A percentile compares a stretch with the other conserved stretches of the same genome.
Conservation (phyloP, 805 yeast species). For the Nakazawaea molendinolei region DNA sequence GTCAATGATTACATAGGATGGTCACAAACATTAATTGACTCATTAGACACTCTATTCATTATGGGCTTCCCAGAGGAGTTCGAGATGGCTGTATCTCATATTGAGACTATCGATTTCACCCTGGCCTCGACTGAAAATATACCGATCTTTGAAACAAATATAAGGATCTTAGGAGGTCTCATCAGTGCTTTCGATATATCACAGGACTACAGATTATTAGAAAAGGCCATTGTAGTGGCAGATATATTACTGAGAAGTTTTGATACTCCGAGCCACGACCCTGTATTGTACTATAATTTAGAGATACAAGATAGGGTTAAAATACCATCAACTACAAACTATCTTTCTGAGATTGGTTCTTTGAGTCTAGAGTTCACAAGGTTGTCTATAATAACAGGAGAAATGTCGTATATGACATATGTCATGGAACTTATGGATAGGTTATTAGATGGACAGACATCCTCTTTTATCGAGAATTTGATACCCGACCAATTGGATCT, state of each 20-base stretch:
- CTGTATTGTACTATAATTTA: constrained; percentile 40
- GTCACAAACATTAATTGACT: constrained; percentile 71
- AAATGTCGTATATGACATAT: constrained; percentile 43
- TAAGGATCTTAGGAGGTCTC: constrained; percentile 77
- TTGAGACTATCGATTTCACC: constrained; percentile 34
- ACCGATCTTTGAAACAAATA: constrained; percentile 84
- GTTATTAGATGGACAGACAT: constrained; percentile 21
- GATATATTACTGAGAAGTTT: constrained; percentile 45
- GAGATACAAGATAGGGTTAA: constrained; percentile 17
- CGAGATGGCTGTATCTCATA: constrained; percentile 33
- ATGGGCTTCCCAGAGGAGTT: constrained; percentile 59
- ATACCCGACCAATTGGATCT: constrained; percentile 39
- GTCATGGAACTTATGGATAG: constrained; percentile 16
- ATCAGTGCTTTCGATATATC: constrained; percentile 58
- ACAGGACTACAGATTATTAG: constrained; percentile 24
- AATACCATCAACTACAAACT: constrained; percentile 28
- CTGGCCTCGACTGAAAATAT: constrained; percentile 55
- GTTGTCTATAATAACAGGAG: constrained; percentile 42
- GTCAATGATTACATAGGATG: constrained; percentile 9
- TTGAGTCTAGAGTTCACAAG: constrained; percentile 46
- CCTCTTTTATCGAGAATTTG: constrained; percentile 33
- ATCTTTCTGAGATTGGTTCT: constrained; percentile 43
- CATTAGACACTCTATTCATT: constrained; percentile 71
- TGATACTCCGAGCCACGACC: constrained; percentile 54
- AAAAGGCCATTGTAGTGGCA: constrained; percentile 38